Evolutionary conservation across 495 filamentous ascomycete genomes (phyloP).

Genomic region (Penicillium tannophilum): DNA sequence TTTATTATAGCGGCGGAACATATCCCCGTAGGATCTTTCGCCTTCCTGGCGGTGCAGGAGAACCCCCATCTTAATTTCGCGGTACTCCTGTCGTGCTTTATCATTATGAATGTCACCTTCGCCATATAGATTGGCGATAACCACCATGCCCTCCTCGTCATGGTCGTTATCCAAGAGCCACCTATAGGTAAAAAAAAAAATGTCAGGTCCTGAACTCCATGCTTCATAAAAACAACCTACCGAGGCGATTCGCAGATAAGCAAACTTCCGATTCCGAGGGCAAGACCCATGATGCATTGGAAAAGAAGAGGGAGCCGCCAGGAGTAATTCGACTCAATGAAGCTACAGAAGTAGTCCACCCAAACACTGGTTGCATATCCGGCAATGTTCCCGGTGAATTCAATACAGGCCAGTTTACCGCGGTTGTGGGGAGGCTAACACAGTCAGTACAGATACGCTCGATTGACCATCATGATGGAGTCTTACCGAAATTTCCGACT

Average conservation of each 20-base stretch:
- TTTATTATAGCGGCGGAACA: conserved; percentile 90
- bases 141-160: conserved; percentile 96
- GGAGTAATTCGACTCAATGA: conserved; percentile 78
- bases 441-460: not conserved
- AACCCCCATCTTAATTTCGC: conserved; percentile 98
- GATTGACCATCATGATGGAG: not conserved
- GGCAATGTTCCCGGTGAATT: conserved; percentile 95
- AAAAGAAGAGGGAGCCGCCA: conserved; percentile 91
- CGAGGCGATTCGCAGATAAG: conserved; percentile 95
- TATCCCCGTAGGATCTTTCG: conserved; percentile 86
- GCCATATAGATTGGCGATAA: conserved; percentile 96
- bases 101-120: conserved; percentile 91
- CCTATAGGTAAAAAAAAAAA: conserved; percentile 43
- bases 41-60: conserved; percentile 91
- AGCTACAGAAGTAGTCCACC: conserved; percentile 98
- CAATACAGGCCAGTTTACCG: conserved; percentile 94
- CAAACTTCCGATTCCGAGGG: conserved; percentile 82
- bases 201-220: not conserved
- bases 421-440: conserved; percentile 84
- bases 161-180: conserved; percentile 98
- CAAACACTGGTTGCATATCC: conserved; percentile 96
- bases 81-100: conserved; percentile 89
- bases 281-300: conserved; percentile 90
- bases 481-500: conserved; percentile 79
- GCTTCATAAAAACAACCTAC: conserved; percentile 44